These are phyloP conservation scores for Botrytis squamosa DNA, from an alignment of 2,329 filamentous ascomycete genomes.

Conservation along the genomic window DNA sequence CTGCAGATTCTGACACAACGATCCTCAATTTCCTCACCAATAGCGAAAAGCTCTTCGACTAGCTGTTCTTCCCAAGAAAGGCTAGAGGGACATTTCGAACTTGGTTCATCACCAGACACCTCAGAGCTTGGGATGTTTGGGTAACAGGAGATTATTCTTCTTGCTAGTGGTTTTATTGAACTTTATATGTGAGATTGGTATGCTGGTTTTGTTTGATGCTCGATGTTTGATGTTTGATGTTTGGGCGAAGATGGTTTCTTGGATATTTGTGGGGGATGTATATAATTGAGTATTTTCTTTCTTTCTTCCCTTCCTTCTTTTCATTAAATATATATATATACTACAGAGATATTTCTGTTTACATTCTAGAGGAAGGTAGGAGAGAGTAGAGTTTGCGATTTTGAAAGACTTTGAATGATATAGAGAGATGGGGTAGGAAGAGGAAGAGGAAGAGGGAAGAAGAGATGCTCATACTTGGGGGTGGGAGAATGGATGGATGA, in stretches of 20 bases:
- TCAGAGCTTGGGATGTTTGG: background rate
- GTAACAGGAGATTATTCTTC: too few species aligned
- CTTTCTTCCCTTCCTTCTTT: background rate
- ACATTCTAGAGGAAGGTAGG: rapidly evolving
- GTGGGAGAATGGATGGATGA: background rate
- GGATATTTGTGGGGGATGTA: rapidly evolving
- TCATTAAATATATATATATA: too few species aligned
- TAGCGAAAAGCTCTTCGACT: background rate
- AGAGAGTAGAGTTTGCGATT: too few species aligned
- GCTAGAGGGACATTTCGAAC: background rate
- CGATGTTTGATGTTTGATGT: background rate
- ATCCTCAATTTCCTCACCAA: background rate
- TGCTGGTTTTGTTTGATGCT: too few species aligned
- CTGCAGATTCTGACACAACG: background rate
- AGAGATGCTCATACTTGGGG: background rate
- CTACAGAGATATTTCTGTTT: too few species aligned
- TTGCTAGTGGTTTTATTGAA: background rate
- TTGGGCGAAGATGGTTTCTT: background rate
- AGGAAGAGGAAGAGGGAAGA: too few species aligned
- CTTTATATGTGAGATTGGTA: too few species aligned
- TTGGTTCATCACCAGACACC: too few species aligned
- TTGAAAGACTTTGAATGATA: too few species aligned
- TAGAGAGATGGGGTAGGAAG: too few species aligned
- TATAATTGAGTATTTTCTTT: too few species aligned
- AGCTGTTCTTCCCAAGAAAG: background rate